These are phyloP conservation scores for Saxophila tyrrhenica DNA, from an alignment of 495 filamentous ascomycete genomes.

Conservation along the genomic window DNA sequence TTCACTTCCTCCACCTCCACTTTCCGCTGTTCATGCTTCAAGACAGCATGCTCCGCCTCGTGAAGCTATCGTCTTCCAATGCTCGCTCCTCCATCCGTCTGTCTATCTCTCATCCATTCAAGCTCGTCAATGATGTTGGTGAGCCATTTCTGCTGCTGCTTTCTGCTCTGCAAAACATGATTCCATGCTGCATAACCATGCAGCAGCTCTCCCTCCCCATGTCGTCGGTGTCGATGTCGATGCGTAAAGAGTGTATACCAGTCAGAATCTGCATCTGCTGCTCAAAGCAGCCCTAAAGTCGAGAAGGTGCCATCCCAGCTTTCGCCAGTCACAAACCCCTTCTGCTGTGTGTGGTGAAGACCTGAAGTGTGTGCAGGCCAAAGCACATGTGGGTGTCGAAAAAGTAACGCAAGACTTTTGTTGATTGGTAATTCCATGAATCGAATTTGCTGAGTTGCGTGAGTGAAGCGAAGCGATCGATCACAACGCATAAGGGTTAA, in stretches of 20 bases:
- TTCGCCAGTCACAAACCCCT: background rate
- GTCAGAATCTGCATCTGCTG: background rate
- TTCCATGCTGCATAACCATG: no score
- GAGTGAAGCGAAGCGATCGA: background rate
- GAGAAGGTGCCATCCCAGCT: background rate
- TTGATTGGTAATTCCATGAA: no score
- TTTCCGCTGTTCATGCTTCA: background rate
- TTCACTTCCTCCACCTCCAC: background rate
- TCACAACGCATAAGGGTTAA: constrained; percentile 92
- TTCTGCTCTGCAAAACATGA: background rate
- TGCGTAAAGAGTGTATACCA: background rate
- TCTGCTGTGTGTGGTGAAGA: background rate
- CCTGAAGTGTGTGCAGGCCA: background rate
- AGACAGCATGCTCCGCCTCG: background rate
- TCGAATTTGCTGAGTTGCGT: no score
- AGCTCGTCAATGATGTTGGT: no score
- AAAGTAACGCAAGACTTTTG: background rate
- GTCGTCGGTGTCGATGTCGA: background rate
- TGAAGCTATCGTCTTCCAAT: no score
- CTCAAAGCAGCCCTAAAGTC: background rate
- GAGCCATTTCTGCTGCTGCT: no score
- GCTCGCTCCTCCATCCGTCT: no score
- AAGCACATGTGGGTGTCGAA: background rate
- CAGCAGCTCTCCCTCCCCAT: no score
- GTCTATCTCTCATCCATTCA: no score